Percentiles rank a stretch among this genome's conserved stretches.
phyloP scores from a whole-genome alignment of 1,284 basidiomycete genomes.

The Schizophyllum amplum region DNA sequence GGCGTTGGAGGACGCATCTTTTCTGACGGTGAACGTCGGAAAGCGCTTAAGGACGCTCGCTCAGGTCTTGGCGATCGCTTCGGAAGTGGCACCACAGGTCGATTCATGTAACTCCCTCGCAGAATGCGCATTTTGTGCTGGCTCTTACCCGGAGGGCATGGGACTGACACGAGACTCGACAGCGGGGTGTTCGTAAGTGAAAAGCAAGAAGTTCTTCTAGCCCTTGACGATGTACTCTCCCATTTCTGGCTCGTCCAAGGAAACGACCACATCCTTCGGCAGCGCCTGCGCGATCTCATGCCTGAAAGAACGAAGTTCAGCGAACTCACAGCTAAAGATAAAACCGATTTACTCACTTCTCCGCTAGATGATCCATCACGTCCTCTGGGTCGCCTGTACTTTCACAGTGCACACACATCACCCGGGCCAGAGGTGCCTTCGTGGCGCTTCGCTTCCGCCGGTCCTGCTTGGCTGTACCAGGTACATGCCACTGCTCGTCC shows the following conservation, averaged over 20 bases:
- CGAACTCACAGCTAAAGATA: background rate
- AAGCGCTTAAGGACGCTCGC: constrained; percentile 67
- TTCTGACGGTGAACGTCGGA: constrained; percentile 73
- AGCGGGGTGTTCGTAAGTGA: too few relatives aligned
- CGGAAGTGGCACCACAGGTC: background rate
- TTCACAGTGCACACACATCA: background rate
- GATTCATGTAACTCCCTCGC: background rate
- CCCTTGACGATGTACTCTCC: background rate
- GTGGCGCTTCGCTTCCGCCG: background rate
- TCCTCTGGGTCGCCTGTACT: background rate
- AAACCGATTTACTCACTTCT: background rate
- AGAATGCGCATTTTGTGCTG: too few relatives aligned
- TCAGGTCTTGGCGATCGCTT: constrained; percentile 76
- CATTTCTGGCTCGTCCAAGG: background rate
- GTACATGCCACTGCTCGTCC: background rate
- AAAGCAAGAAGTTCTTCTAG: too few relatives aligned
- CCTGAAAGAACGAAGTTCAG: background rate
- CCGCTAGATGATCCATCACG: background rate
- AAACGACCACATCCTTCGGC: background rate
- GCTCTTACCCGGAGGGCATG: too few relatives aligned
- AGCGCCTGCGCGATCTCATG: background rate
- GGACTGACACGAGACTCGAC: too few relatives aligned
- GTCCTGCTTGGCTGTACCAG: background rate
- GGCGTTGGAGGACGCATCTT: constrained; percentile 74
- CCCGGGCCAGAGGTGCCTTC: background rate